Evolutionary conservation across 108 stramenopile species (phyloP).

Genomic region (Fragilaria crotonensis): DNA sequence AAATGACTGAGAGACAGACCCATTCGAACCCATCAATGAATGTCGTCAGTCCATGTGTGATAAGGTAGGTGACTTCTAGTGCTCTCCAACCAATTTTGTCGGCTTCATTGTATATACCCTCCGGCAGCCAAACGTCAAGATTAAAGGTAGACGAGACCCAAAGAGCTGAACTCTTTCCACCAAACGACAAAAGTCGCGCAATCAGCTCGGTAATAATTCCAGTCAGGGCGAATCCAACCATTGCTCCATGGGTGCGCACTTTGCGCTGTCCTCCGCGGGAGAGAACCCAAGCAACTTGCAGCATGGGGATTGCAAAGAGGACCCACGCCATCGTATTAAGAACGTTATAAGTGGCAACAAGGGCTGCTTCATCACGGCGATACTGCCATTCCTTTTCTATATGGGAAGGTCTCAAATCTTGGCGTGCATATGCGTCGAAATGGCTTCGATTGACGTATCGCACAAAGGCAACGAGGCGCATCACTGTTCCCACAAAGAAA

Average conservation of each 20-base stretch:
- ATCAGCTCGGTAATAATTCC: conserved; percentile 60
- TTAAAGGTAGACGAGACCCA: conserved; percentile 61
- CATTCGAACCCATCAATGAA: conserved; percentile 47
- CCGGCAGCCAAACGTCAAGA: conserved; percentile 46
- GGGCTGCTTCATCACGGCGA: conserved; percentile 4
- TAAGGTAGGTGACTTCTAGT: conserved; percentile 57
- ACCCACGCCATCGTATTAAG: conserved; percentile 59
- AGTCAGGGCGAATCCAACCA: conserved; percentile 43
- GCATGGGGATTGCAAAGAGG: conserved; percentile 49
- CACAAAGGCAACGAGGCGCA: conserved; percentile 1
- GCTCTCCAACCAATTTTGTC: conserved; percentile 64
- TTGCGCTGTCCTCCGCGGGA: conserved; percentile 37
- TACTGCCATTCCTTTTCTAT: conserved; percentile 47
- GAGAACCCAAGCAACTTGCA: conserved; percentile 62
- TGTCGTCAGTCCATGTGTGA: conserved; percentile 22
- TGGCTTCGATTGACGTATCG: neutral
- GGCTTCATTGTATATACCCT: conserved; percentile 6
- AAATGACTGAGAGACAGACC: conserved; percentile 27
- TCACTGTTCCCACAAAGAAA: neutral
- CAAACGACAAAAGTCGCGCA: conserved; percentile 42
- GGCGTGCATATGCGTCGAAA: conserved; percentile 27
- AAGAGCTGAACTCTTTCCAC: conserved; percentile 33
- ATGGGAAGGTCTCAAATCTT: conserved; percentile 48
- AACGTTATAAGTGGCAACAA: conserved; percentile 8
- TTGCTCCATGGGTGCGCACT: conserved; percentile 40